Conservation (phyloP, 2,329 filamentous ascomycete genomes). For the Erysiphe pulchra region DNA sequence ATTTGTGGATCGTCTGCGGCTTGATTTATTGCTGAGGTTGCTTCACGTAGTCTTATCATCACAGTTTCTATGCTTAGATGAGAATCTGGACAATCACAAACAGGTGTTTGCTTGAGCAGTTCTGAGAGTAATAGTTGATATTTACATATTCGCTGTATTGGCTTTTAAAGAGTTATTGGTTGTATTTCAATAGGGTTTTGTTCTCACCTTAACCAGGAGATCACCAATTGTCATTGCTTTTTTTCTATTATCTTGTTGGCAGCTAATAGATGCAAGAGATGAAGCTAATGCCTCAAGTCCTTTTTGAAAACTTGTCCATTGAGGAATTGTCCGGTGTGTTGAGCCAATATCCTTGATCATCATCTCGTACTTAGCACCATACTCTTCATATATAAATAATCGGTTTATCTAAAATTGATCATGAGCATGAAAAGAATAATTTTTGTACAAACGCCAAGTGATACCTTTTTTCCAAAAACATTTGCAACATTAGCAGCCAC, state of each 20-base stretch:
- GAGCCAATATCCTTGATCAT: constrained; percentile 55
- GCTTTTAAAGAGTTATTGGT: constrained; percentile 22
- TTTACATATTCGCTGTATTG: constrained; percentile 75
- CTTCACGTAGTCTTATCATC: constrained; percentile 43
- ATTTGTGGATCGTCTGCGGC: constrained; percentile 54
- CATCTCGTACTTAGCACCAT: constrained; percentile 68
- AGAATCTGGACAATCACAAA: constrained; percentile 59
- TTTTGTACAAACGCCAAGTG: constrained; percentile 2
- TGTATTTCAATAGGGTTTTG: not conserved
- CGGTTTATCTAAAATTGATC: constrained; percentile 34
- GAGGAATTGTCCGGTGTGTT: constrained; percentile 38
- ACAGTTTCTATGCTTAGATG: constrained; percentile 58
- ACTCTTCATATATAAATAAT: constrained; percentile 78
- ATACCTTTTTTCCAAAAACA: constrained; percentile 32
- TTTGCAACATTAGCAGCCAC: constrained; percentile 33
- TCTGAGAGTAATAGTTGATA: constrained; percentile 75
- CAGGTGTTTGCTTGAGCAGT: constrained; percentile 58
- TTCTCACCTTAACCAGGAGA: constrained; percentile 61
- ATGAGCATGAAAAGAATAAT: not conserved
- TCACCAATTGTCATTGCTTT: constrained; percentile 67
- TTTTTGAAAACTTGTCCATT: constrained; percentile 59
- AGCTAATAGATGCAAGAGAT: constrained; percentile 44
- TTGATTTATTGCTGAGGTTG: constrained; percentile 56
- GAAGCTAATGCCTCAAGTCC: constrained; percentile 66
- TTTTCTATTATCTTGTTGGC: constrained; percentile 32